A percentile compares a stretch with the other conserved stretches of the same genome.
Conservation (phyloP, 768 basidiomycete species). For the Leucosporidium creatinivorum region DNA sequence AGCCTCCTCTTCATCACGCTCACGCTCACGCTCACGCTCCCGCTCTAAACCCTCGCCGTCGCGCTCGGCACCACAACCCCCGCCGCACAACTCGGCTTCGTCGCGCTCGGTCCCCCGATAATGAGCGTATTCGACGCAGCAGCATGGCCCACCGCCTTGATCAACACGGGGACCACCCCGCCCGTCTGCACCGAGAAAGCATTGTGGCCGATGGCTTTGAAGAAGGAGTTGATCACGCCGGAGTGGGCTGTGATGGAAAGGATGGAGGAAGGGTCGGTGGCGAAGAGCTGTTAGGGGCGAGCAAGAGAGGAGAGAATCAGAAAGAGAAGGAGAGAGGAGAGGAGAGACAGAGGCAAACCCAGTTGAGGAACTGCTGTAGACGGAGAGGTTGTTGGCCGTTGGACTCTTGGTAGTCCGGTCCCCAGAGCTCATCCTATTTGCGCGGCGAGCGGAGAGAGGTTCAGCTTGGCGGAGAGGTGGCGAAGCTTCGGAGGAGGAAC, state of each 20-base stretch:
- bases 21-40: no score
- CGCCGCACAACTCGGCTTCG: neutral
- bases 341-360: neutral
- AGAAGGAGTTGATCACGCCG: conserved; percentile 35
- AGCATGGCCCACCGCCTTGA: conserved; percentile 31
- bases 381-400: conserved; percentile 27
- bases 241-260: conserved; percentile 39
- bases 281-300: conserved; percentile 29
- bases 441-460: conserved; percentile 17
- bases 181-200: conserved; percentile 31
- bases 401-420: conserved; percentile 31
- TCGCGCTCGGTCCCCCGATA: neutral
- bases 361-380: conserved; percentile 29
- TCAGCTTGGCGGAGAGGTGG: conserved; percentile 28
- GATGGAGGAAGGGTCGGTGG: conserved; percentile 29
- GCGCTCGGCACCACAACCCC: neutral
- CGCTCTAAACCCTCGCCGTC: no score
- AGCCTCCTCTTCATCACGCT: no score
- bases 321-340: neutral
- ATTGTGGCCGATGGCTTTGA: conserved; percentile 33
- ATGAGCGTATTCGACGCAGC: neutral
- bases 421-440: conserved; percentile 36
- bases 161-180: conserved; percentile 37
- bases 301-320: neutral
- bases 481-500: no score